Evolutionary conservation across 352 stramenopile genomes (phyloP).

Genomic region (Lagenidium sp.): DNA sequence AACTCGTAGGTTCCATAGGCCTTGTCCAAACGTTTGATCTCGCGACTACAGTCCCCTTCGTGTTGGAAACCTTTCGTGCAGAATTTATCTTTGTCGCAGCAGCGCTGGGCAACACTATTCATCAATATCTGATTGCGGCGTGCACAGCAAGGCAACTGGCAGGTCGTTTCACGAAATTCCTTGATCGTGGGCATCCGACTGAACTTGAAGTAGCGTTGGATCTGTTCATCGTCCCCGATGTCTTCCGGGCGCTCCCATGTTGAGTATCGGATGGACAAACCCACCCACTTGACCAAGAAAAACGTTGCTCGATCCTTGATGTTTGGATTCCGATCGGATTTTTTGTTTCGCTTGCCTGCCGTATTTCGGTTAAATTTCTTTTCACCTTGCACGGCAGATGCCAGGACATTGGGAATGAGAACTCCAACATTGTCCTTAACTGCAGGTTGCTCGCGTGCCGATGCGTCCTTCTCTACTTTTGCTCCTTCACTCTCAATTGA

Average conservation of each 20-base stretch:
- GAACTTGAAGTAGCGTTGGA: slow-evolving; percentile 87
- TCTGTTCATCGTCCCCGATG: slow-evolving; percentile 84
- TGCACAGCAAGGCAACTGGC: slow-evolving; percentile 77
- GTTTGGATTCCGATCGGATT: slow-evolving; percentile 6
- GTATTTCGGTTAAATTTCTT: slow-evolving; percentile 70
- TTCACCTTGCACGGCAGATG: slow-evolving; percentile 29
- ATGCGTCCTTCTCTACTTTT: too few species aligned
- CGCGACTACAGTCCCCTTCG: slow-evolving; percentile 67
- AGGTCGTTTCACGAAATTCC: slow-evolving; percentile 76
- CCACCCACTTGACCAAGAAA: slow-evolving; percentile 86
- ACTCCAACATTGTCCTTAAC: background rate
- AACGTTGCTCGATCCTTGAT: slow-evolving; percentile 52
- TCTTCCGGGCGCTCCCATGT: slow-evolving; percentile 85
- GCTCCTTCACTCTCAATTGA: too few species aligned
- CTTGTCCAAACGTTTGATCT: slow-evolving; percentile 58
- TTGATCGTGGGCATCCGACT: slow-evolving; percentile 75
- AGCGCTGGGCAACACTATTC: slow-evolving; percentile 29
- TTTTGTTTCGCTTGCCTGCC: slow-evolving; percentile 11
- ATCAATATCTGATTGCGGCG: slow-evolving; percentile 64
- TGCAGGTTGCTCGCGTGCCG: too few species aligned
- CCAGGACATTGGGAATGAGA: slow-evolving; percentile 44
- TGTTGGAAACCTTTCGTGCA: slow-evolving; percentile 74
- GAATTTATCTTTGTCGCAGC: slow-evolving; percentile 77
- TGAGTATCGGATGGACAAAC: slow-evolving; percentile 75
- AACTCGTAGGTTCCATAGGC: slow-evolving; percentile 61